phyloP scores from a whole-genome alignment of 2,329 filamentous ascomycete species.

The Paecilomyces sp. region DNA sequence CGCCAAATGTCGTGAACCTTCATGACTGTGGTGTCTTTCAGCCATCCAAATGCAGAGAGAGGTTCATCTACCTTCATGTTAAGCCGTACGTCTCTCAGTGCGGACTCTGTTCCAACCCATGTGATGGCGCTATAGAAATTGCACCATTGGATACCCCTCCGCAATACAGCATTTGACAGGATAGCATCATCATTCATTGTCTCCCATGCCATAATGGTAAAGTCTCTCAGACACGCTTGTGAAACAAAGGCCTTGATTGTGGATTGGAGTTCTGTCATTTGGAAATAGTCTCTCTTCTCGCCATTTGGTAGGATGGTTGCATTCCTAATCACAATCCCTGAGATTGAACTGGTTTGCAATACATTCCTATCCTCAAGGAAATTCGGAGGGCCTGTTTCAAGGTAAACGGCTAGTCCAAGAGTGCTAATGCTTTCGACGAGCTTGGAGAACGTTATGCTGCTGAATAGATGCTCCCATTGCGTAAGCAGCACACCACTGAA shows the following conservation, averaged over 20 bases:
- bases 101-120: slow-evolving; percentile 35
- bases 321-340: slow-evolving; percentile 35
- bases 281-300: slow-evolving; percentile 39
- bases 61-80: slow-evolving; percentile 29
- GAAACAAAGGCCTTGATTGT: slow-evolving; percentile 41
- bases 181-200: slow-evolving; percentile 32
- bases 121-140: slow-evolving; percentile 39
- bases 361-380: slow-evolving; percentile 31
- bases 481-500: slow-evolving; percentile 38
- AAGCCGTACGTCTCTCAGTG: slow-evolving; percentile 28
- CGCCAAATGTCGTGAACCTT: slow-evolving; percentile 37
- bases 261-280: slow-evolving; percentile 32
- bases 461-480: slow-evolving; percentile 31
- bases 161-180: slow-evolving; percentile 35
- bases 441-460: slow-evolving; percentile 18
- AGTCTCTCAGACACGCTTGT: slow-evolving; percentile 38
- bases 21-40: slow-evolving; percentile 41
- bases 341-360: slow-evolving; percentile 27
- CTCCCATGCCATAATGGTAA: slow-evolving; percentile 40
- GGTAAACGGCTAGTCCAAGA: slow-evolving; percentile 34
- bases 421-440: slow-evolving; percentile 25
- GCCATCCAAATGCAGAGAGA: slow-evolving; percentile 40
- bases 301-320: slow-evolving; percentile 34
- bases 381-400: slow-evolving; percentile 34
- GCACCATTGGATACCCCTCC: slow-evolving; percentile 40